Percentiles rank a stretch among this genome's conserved stretches.
These are phyloP conservation scores for Pelargonium fulgidum DNA, from an alignment of 441 rosid species.

Conservation along the genomic window DNA sequence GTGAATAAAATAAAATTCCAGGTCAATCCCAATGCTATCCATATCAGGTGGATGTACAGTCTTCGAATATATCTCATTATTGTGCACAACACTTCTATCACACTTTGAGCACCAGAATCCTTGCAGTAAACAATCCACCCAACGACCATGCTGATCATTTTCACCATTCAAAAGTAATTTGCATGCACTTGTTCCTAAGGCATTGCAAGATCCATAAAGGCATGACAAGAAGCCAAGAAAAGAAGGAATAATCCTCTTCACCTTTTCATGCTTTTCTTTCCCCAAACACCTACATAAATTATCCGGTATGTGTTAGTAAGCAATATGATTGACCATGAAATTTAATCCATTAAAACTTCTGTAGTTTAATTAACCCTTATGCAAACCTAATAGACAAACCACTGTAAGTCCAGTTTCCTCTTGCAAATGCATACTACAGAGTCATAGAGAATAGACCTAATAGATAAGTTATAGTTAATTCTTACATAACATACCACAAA, in stretches of 20 bases:
- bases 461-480: too few relatives aligned
- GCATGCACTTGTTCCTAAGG: conserved; percentile 43
- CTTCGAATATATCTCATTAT: conserved; percentile 31
- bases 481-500: too few relatives aligned
- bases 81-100: conserved; percentile 39
- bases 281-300: conserved; percentile 51
- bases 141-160: conserved; percentile 33
- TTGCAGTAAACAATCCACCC: conserved; percentile 46
- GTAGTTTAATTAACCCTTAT: too few relatives aligned
- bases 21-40: conserved; percentile 32
- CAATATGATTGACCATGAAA: conserved; percentile 3
- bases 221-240: conserved; percentile 80
- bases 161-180: conserved; percentile 46
- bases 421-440: too few relatives aligned
- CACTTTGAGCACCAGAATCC: conserved; percentile 91
- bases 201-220: conserved; percentile 50
- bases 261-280: conserved; percentile 49
- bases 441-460: too few relatives aligned
- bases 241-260: conserved; percentile 61
- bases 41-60: conserved; percentile 30
- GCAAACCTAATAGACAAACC: too few relatives aligned
- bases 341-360: too few relatives aligned
- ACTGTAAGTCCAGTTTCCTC: too few relatives aligned
- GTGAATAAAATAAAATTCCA: conserved; percentile 34
- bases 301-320: conserved; percentile 7